Evolutionary conservation across 1,139 yeast genomes (phyloP).

Genomic region (Yamadazyma dendronema): DNA sequence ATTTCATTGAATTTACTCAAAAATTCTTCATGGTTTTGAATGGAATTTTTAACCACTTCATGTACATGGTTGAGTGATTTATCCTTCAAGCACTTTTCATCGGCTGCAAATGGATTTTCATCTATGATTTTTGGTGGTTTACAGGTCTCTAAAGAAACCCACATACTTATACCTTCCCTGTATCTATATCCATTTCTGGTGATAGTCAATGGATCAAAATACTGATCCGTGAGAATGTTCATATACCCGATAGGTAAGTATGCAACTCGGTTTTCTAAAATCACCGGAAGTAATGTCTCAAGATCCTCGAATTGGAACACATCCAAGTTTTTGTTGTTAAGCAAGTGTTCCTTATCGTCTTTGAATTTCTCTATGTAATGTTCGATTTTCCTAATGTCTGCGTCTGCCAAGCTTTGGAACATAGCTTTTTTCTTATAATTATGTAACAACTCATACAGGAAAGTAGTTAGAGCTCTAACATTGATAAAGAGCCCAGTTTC

Average conservation of each 20-base stretch:
- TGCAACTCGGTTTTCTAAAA: slow-evolving; percentile 17
- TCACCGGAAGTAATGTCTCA: slow-evolving; percentile 13
- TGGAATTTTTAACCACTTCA: slow-evolving; percentile 5
- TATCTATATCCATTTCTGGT: slow-evolving; percentile 8
- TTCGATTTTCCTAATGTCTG: slow-evolving; percentile 10
- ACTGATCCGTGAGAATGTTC: slow-evolving; percentile 27
- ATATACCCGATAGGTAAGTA: slow-evolving; percentile 32
- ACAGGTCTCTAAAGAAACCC: slow-evolving; percentile 14
- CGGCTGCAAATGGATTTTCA: slow-evolving; percentile 11
- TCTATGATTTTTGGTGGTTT: slow-evolving; percentile 7
- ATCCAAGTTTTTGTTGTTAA: slow-evolving; percentile 14
- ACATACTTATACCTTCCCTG: slow-evolving; percentile 12
- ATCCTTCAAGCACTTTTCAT: slow-evolving; percentile 11
- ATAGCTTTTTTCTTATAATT: slow-evolving; percentile 13
- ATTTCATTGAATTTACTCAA: slow-evolving; percentile 11
- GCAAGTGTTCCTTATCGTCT: slow-evolving; percentile 10
- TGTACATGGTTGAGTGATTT: slow-evolving; percentile 3
- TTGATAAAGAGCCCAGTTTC: slow-evolving; percentile 76
- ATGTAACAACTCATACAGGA: slow-evolving; percentile 14
- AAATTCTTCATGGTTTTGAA: slow-evolving; percentile 10
- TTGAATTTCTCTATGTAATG: slow-evolving; percentile 10
- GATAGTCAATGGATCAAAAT: slow-evolving; percentile 18
- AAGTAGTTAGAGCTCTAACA: slow-evolving; percentile 47
- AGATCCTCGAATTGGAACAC: slow-evolving; percentile 13
- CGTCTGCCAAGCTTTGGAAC: slow-evolving; percentile 15